phyloP scores from a whole-genome alignment of 495 filamentous ascomycete genomes.

The Barbatosphaeria neglecta region DNA sequence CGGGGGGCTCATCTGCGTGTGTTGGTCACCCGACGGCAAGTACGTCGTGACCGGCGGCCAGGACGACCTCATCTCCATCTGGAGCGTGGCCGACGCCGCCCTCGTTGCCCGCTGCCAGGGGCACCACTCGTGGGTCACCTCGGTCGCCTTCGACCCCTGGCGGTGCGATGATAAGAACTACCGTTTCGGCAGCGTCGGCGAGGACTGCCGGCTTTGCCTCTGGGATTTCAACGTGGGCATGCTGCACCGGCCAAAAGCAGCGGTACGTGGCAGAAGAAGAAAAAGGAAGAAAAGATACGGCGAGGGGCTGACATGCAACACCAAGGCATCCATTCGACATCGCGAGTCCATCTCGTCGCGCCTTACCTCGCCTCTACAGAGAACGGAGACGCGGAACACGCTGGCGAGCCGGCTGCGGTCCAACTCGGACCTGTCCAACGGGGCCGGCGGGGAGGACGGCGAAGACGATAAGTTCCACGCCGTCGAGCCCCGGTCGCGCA shows the following conservation, averaged over 20 bases:
- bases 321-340: constrained; percentile 40
- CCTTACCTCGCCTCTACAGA: constrained; percentile 27
- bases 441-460: constrained; percentile 31
- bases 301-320: constrained; percentile 4
- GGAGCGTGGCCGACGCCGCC: constrained; percentile 70
- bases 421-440: constrained; percentile 45
- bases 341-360: constrained; percentile 50
- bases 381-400: constrained; percentile 38
- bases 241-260: constrained; percentile 73
- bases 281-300: not conserved
- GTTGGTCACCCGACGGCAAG: constrained; percentile 95
- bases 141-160: constrained; percentile 92
- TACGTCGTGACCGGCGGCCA: constrained; percentile 93
- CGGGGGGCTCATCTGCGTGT: constrained; percentile 81
- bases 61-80: constrained; percentile 89
- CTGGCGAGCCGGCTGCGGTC: constrained; percentile 49
- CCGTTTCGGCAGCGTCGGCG: constrained; percentile 88
- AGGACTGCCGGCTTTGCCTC: constrained; percentile 77
- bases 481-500: constrained; percentile 67
- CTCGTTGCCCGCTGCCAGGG: constrained; percentile 87
- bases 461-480: constrained; percentile 46
- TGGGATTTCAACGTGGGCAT: constrained; percentile 98
- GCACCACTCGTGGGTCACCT: constrained; percentile 90
- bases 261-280: constrained; percentile 36
- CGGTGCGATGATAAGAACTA: constrained; percentile 91